phyloP scores from a whole-genome alignment of 163 green algal species.

The Scenedesmus sp. region DNA sequence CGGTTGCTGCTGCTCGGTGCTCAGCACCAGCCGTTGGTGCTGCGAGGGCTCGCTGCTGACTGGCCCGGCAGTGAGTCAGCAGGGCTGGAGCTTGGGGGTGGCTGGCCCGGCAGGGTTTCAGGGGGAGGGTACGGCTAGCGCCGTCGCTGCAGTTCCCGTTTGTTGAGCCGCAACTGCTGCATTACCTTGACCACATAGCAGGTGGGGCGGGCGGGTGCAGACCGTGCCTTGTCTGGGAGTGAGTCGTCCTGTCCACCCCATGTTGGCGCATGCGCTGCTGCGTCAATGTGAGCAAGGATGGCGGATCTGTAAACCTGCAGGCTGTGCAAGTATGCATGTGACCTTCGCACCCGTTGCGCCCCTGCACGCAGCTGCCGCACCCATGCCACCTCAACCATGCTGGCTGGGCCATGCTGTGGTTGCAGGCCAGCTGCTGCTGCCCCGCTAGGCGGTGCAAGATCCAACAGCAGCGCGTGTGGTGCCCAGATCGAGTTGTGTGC shows the following conservation, averaged over 20 bases:
- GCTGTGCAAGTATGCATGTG: no score
- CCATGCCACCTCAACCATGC: no score
- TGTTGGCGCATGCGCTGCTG: neutral
- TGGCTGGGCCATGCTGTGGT: neutral
- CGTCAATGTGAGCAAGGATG: neutral
- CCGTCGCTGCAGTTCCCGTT: conserved; percentile 61
- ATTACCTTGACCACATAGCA: conserved; percentile 24
- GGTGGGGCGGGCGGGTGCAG: neutral
- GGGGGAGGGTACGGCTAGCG: conserved; percentile 56
- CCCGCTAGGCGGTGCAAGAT: no score
- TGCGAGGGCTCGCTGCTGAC: conserved; percentile 37
- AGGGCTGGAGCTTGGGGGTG: conserved; percentile 11
- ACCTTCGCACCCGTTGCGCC: no score
- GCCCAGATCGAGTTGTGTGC: neutral
- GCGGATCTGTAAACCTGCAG: neutral
- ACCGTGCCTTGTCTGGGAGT: neutral
- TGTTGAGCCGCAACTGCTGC: conserved; percentile 57
- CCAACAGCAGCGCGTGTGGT: neutral
- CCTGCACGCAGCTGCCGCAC: no score
- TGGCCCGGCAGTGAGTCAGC: conserved; percentile 39
- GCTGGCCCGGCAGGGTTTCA: conserved; percentile 35
- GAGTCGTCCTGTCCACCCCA: neutral
- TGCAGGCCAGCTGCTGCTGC: no score
- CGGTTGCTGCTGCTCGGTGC: neutral
- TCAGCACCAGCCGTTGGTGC: conserved; percentile 42